Evolutionary conservation across 331 rosid species (phyloP).

Genomic region (Malus hybrid): DNA sequence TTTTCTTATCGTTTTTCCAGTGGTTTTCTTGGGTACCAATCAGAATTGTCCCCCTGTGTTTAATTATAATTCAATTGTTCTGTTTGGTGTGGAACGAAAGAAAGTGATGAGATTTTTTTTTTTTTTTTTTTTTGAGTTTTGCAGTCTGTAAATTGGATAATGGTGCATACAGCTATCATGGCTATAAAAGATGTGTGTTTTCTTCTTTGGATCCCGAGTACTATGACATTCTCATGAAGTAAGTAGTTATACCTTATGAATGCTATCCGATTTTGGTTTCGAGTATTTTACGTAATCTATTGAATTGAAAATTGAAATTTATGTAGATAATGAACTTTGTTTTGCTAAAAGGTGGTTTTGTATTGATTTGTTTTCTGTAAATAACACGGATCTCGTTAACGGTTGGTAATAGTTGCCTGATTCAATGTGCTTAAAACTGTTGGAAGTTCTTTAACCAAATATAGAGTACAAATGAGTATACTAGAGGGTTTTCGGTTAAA

Average conservation of each 20-base stretch:
- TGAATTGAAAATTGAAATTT: not conserved
- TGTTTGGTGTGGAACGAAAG: not conserved
- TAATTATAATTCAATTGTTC: not conserved
- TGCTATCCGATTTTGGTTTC: not conserved
- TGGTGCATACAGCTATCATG: slow-evolving; percentile 93
- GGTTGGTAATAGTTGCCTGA: not conserved
- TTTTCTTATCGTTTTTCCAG: too few relatives aligned
- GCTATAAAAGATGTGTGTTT: slow-evolving; percentile 94
- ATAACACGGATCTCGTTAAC: not conserved
- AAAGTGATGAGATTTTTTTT: not conserved
- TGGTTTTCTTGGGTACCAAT: too few relatives aligned
- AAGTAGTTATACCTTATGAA: slow-evolving; percentile 12
- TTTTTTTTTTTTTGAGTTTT: not conserved
- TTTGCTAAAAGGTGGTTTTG: not conserved
- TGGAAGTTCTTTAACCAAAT: not conserved
- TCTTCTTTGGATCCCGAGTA: slow-evolving; percentile 94
- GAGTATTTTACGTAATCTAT: not conserved
- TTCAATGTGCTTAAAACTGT: not conserved
- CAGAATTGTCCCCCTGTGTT: not conserved
- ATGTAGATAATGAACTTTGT: not conserved
- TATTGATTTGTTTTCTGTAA: not conserved
- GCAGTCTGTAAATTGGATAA: slow-evolving; percentile 95
- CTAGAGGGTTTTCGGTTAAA: not conserved
- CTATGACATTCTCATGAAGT: slow-evolving; percentile 95
- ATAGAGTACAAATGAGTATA: not conserved